Evolutionary conservation across 1,284 basidiomycete genomes (phyloP).

Genomic region (Cryptococcus sp.): DNA sequence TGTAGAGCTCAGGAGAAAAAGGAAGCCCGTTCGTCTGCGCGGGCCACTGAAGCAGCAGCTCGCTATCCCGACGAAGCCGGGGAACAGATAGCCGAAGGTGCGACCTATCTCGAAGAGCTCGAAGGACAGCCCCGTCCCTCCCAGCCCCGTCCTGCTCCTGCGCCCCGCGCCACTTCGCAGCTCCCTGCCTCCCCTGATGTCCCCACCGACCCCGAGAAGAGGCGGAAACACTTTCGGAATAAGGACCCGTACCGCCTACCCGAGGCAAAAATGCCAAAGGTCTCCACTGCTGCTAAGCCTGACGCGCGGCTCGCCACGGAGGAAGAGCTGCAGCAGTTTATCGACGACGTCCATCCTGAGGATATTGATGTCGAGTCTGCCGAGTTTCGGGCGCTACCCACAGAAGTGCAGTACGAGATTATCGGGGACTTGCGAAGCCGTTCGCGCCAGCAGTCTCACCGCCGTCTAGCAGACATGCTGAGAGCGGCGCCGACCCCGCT

Average conservation of each 20-base stretch:
- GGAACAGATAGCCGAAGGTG: conserved; percentile 60
- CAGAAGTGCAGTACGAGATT: conserved; percentile 97
- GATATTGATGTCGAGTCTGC: conserved; percentile 84
- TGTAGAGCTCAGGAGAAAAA: conserved; percentile 26
- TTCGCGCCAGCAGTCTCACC: conserved; percentile 89
- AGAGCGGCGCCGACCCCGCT: conserved; percentile 73
- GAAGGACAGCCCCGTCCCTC: conserved; percentile 50
- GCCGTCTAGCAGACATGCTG: conserved; percentile 87
- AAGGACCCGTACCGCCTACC: conserved; percentile 82
- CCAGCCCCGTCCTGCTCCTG: conserved; percentile 14
- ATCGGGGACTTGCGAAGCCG: conserved; percentile 91
- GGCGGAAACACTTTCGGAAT: conserved; percentile 44
- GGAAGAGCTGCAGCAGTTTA: conserved; percentile 82
- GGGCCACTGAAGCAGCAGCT: conserved; percentile 18
- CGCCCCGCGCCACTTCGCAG: conserved; percentile 10
- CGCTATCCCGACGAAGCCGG: conserved; percentile 41
- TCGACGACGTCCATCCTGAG: conserved; percentile 87
- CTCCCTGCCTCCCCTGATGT: conserved; percentile 13
- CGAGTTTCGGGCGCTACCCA: conserved; percentile 88
- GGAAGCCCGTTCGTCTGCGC: conserved; percentile 30
- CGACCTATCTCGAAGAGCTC: conserved; percentile 82
- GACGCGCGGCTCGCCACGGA: conserved; percentile 91
- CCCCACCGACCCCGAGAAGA: conserved; percentile 29
- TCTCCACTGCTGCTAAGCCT: conserved; percentile 56
- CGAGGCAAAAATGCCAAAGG: conserved; percentile 56